These are phyloP conservation scores for Colletotrichum lindemuthianum DNA, from an alignment of 2,329 filamentous ascomycete genomes.

Conservation along the genomic window DNA sequence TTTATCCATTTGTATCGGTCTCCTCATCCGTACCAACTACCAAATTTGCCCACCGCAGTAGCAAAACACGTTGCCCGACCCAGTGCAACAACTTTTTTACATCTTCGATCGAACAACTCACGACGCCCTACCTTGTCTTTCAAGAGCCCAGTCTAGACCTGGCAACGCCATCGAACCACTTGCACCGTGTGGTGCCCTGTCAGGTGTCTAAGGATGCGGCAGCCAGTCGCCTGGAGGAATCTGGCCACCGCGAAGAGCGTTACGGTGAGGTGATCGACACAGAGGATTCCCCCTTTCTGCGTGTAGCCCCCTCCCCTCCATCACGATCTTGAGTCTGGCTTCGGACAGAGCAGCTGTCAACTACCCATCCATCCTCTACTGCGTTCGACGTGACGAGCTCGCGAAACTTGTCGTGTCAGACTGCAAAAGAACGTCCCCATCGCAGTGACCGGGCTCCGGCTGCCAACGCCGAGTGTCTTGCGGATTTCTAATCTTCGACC, in stretches of 20 bases:
- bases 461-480: background rate
- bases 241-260: constrained; percentile 27
- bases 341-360: constrained; percentile 16
- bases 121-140: constrained; percentile 13
- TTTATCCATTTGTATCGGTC: background rate
- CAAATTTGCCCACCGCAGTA: background rate
- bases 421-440: background rate
- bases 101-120: background rate
- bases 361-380: constrained; percentile 1
- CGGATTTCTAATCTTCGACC: constrained; percentile 28
- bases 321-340: constrained; percentile 18
- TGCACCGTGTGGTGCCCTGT: constrained; percentile 19
- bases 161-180: constrained; percentile 32
- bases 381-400: constrained; percentile 14
- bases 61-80: background rate
- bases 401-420: constrained; percentile 23
- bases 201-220: constrained; percentile 21
- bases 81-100: background rate
- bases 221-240: constrained; percentile 26
- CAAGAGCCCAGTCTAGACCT: constrained; percentile 26
- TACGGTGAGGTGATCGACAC: constrained; percentile 31
- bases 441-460: constrained; percentile 7
- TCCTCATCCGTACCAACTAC: background rate
- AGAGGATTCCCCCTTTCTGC: constrained; percentile 12
- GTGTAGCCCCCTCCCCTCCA: constrained; percentile 8